Evolutionary conservation across 129 eudicot genomes (phyloP), one percentile per base, ranked within the genome.

Genomic region (Lactuca sativa): DNA sequence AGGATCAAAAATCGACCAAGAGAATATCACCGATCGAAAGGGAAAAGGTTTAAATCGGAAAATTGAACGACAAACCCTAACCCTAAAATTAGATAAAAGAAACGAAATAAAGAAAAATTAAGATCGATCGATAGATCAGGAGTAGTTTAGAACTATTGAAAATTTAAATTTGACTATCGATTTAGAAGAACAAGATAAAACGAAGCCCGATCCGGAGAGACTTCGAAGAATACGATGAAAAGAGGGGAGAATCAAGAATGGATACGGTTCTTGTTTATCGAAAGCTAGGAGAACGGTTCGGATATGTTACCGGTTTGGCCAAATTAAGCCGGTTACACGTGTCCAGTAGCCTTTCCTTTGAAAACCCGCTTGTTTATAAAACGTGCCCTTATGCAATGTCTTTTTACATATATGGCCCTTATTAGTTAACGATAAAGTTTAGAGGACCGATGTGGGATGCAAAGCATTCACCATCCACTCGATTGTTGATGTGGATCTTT

Each of bases 211-310:
- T 74, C 67, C 58, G 77, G 75, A 77, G 74, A 21, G 70, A 57
- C 34, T 68, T 76, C 57, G 32, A 59, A 44, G 76, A 57, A 17
- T 63, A 30, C 76, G 78, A 58, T 67, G 86, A 75, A 60, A 62
- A 76, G 76, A 58, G 78, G 78, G 80, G 76, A 7, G 59, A 75
- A 56, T 38, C 78, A 74, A 7, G 59, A 75, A 56, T 38, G 33
- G 80, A 74, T 67, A 51, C 85, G 83, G 84, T 79, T 78, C 77
- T 52, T 63, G 66, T 56, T 64, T 21, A 66, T 82, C 64, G 82
- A 55, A 64, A 64, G 48, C 14, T 63, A 32, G 60, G 56, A 12
- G 41, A 56, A 69, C 75, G 82, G 81, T 56, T 77, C 85, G 48
- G 73, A 41, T 73, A 54, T 56, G 65, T 34, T 41, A 57, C 90